These are phyloP conservation scores for Podaxis pistillaris DNA, from an alignment of 768 basidiomycete genomes.

Conservation along the genomic window DNA sequence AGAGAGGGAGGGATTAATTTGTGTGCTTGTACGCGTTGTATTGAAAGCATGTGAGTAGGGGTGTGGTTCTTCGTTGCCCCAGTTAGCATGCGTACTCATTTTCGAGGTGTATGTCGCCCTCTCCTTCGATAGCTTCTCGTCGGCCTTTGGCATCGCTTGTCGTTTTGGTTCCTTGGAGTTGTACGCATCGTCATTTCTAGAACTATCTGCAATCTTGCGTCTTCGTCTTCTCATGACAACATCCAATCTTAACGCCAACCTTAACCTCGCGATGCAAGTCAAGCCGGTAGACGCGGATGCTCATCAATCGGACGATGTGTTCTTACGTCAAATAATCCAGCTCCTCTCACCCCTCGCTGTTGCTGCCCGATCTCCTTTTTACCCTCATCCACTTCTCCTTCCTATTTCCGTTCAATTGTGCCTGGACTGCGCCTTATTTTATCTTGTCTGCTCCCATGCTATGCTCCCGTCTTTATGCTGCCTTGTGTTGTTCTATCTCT, in stretches of 20 bases:
- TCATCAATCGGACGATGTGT: neutral
- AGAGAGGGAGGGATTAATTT: neutral
- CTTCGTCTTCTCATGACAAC: neutral
- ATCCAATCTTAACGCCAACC: neutral
- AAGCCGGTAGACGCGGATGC: neutral
- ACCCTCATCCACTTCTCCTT: slow-evolving; percentile 12
- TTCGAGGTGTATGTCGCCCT: neutral
- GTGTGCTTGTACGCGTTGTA: neutral
- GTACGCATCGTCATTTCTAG: neutral
- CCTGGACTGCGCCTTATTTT: neutral
- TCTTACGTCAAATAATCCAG: neutral
- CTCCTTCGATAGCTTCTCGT: neutral
- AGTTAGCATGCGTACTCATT: neutral
- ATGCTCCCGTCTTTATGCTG: slow-evolving; percentile 22
- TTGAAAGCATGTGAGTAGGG: neutral
- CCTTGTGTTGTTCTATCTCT: neutral
- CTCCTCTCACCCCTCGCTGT: neutral
- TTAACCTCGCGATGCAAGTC: neutral
- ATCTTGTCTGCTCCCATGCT: neutral
- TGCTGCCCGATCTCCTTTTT: neutral
- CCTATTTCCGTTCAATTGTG: neutral
- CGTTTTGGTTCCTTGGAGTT: neutral
- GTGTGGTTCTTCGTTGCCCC: neutral
- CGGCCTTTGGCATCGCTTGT: neutral
- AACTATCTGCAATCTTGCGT: neutral